These are phyloP conservation scores for Botryotinia convoluta DNA, from an alignment of 2,329 filamentous ascomycete genomes.

Conservation along the genomic window DNA sequence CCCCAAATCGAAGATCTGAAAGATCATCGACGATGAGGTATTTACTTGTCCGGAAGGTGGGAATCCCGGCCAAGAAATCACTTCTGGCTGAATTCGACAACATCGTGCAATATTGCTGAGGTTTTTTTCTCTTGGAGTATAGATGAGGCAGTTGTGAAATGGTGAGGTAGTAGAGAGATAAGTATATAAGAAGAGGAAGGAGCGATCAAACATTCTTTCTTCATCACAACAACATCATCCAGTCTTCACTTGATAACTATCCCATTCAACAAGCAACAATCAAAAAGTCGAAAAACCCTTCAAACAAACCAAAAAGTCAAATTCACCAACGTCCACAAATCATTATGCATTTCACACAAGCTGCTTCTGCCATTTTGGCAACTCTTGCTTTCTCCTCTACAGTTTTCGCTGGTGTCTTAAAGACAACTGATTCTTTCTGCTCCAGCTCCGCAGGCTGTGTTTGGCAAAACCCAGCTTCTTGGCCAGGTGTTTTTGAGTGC, in stretches of 20 bases:
- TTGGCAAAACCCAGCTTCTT: constrained; percentile 5
- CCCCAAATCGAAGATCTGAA: neutral
- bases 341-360: constrained; percentile 10
- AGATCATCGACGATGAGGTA: constrained; percentile 15
- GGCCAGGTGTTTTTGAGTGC: constrained; percentile 1
- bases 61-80: neutral
- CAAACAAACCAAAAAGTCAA: neutral
- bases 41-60: neutral
- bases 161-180: neutral
- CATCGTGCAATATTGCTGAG: neutral
- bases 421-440: neutral
- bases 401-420: neutral
- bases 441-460: neutral
- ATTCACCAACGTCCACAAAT: neutral
- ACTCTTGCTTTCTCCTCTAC: constrained; percentile 8
- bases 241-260: neutral
- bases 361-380: constrained; percentile 15
- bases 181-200: constrained; percentile 14
- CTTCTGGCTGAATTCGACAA: neutral
- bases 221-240: constrained; percentile 8
- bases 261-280: neutral
- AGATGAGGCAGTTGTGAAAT: neutral
- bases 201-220: neutral
- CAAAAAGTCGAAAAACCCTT: no score
- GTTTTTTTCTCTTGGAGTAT: neutral